Percentiles rank a stretch among this genome's conserved stretches.
Evolutionary conservation across 306 rosid genomes (phyloP).

Genomic region (Vachellia pachyceras): DNA sequence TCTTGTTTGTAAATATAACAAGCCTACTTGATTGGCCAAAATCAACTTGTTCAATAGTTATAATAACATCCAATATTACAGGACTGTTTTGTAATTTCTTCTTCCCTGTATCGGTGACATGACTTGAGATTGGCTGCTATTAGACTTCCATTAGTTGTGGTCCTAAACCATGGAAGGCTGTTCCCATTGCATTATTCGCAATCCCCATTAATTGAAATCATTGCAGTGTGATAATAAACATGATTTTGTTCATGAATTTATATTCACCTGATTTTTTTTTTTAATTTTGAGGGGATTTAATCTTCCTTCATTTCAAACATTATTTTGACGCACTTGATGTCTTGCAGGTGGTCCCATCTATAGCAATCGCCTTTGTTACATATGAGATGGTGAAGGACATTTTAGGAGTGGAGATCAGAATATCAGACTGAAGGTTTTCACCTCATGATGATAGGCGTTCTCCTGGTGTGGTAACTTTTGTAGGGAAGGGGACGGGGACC

Average conservation of each 20-base stretch:
- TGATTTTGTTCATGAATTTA: conserved; percentile 3
- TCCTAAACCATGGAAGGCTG: not conserved
- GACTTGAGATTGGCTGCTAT: not conserved
- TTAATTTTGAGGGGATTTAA: not conserved
- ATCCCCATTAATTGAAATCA: not conserved
- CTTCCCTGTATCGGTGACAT: not conserved
- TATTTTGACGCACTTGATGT: conserved; percentile 34
- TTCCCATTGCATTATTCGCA: not conserved
- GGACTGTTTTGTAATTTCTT: conserved; percentile 18
- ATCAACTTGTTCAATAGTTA: not conserved
- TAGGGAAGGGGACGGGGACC: conserved; percentile 63
- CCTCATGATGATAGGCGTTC: not conserved
- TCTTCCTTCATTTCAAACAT: conserved; percentile 15
- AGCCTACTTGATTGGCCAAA: conserved; percentile 12
- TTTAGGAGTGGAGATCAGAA: conserved; percentile 96
- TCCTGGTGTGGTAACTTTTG: conserved; percentile 62
- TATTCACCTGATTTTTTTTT: not conserved
- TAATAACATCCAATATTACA: not conserved
- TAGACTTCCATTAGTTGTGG: conserved; percentile 13
- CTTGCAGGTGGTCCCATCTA: conserved; percentile 96
- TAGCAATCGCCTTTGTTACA: conserved; percentile 90
- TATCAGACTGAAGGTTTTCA: conserved; percentile 68
- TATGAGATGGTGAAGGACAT: conserved; percentile 97
- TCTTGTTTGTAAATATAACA: conserved; percentile 12
- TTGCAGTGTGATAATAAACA: conserved; percentile 6